These are phyloP conservation scores for Ostreobium quekettii DNA, from an alignment of 139 green algal genomes.

Conservation along the genomic window DNA sequence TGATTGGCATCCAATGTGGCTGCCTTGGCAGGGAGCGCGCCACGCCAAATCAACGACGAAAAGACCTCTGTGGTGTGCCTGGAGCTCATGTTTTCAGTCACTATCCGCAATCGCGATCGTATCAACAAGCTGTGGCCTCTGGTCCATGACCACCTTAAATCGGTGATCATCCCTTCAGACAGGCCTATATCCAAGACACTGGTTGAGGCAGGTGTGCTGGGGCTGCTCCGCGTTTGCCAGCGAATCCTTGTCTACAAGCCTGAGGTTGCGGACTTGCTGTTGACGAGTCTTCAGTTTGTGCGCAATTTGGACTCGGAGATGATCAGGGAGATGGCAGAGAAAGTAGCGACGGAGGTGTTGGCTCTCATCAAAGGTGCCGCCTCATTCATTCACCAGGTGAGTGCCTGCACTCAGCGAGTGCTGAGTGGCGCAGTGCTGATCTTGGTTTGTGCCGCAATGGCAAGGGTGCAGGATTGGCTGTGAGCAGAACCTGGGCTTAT, in stretches of 20 bases:
- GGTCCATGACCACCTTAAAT: conserved; percentile 13
- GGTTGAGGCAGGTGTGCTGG: conserved; percentile 74
- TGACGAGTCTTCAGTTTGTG: conserved; percentile 67
- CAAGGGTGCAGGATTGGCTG: no score
- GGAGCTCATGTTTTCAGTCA: conserved; percentile 17
- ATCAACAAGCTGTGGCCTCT: conserved; percentile 19
- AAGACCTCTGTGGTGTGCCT: conserved; percentile 6
- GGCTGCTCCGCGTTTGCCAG: conserved; percentile 76
- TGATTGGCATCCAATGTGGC: no score
- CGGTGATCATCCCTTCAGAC: conserved; percentile 3
- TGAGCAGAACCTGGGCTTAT: no score
- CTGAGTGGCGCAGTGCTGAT: no score
- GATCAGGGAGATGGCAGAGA: conserved; percentile 48
- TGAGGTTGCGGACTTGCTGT: conserved; percentile 71
- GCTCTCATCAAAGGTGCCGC: conserved; percentile 44
- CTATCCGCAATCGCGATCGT: conserved; percentile 17
- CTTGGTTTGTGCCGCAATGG: no score
- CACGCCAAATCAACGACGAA: no score
- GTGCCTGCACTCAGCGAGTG: no score
- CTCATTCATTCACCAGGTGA: conserved; percentile 21
- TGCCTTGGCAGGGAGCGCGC: no score
- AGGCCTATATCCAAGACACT: conserved; percentile 21
- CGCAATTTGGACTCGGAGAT: conserved; percentile 61
- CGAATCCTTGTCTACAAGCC: conserved; percentile 84
- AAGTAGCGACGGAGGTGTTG: conserved; percentile 61